These are phyloP conservation scores for Fusarium devonianum DNA, from an alignment of 2,329 filamentous ascomycete species.

Conservation along the genomic window DNA sequence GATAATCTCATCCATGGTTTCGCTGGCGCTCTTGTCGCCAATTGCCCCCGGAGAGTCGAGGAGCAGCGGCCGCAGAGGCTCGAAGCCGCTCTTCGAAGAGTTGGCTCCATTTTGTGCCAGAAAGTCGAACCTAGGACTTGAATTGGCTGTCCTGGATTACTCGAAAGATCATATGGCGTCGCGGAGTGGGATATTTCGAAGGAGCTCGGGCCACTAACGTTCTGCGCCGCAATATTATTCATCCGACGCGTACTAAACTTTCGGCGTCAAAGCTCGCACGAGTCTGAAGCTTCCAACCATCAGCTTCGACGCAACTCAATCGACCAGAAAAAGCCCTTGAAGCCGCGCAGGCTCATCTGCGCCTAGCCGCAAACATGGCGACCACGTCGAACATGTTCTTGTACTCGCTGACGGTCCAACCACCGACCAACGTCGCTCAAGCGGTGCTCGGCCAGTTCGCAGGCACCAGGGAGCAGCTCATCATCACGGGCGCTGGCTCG, in stretches of 20 bases:
- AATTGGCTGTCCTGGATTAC: slow-evolving; percentile 21
- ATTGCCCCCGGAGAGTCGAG: slow-evolving; percentile 45
- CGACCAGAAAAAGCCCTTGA: slow-evolving; percentile 40
- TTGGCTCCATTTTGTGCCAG: slow-evolving; percentile 48
- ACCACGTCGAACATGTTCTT: slow-evolving; percentile 99
- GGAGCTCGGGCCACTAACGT: slow-evolving; percentile 43
- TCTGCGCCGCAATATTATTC: slow-evolving; percentile 47
- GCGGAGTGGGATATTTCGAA: slow-evolving; percentile 40
- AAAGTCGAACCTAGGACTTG: slow-evolving; percentile 10
- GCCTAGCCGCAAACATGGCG: slow-evolving; percentile 74
- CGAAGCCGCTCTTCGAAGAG: slow-evolving; percentile 50
- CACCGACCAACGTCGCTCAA: slow-evolving; percentile 86
- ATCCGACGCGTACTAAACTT: slow-evolving; percentile 44
- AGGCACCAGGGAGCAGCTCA: slow-evolving; percentile 96
- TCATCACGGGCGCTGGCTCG: slow-evolving; percentile 91
- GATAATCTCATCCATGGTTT: slow-evolving; percentile 41
- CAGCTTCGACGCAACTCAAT: slow-evolving; percentile 40
- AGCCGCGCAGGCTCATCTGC: slow-evolving; percentile 61
- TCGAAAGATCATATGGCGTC: slow-evolving; percentile 29
- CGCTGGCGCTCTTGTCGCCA: slow-evolving; percentile 25
- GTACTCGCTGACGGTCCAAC: slow-evolving; percentile 95
- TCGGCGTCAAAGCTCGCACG: slow-evolving; percentile 44
- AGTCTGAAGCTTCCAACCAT: slow-evolving; percentile 32
- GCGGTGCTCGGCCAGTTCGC: slow-evolving; percentile 95
- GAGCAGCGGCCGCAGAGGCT: slow-evolving; percentile 53